Conservation (phyloP, 1,284 basidiomycete genomes). For the Rhodotorula sp. region DNA sequence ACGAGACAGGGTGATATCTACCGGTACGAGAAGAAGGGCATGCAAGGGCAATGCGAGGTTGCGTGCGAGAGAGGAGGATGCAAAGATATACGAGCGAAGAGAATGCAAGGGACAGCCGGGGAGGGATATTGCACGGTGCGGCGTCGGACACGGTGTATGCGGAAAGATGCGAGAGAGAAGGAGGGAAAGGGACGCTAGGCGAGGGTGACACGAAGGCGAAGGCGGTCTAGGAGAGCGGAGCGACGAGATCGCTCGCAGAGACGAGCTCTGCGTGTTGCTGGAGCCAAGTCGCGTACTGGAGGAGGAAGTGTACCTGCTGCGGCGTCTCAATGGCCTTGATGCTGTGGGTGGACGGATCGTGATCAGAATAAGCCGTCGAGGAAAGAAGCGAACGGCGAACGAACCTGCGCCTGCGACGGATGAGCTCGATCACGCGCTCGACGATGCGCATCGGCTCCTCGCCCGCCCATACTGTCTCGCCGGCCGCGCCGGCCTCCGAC, state of each 20-base stretch:
- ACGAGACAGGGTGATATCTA: background rate
- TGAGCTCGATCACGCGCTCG: conserved; percentile 69
- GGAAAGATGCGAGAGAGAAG: background rate
- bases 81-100: background rate
- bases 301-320: conserved; percentile 82
- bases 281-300: conserved; percentile 69
- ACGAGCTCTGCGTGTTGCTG: conserved; percentile 10
- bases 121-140: background rate
- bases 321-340: conserved; percentile 76
- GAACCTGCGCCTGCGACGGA: conserved; percentile 69
- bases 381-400: background rate
- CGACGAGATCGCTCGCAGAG: background rate
- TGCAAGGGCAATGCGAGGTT: no score
- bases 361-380: background rate
- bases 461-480: conserved; percentile 43
- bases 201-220: no score
- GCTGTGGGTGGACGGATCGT: conserved; percentile 15
- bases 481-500: background rate
- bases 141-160: background rate
- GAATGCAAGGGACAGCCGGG: background rate
- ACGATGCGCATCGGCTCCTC: conserved; percentile 64
- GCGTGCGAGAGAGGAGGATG: background rate
- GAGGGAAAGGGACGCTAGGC: no score
- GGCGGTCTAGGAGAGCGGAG: no score
- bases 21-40: background rate